These are phyloP conservation scores for Paecilomyces variotii DNA, from an alignment of 2,329 filamentous ascomycete genomes.

Conservation along the genomic window DNA sequence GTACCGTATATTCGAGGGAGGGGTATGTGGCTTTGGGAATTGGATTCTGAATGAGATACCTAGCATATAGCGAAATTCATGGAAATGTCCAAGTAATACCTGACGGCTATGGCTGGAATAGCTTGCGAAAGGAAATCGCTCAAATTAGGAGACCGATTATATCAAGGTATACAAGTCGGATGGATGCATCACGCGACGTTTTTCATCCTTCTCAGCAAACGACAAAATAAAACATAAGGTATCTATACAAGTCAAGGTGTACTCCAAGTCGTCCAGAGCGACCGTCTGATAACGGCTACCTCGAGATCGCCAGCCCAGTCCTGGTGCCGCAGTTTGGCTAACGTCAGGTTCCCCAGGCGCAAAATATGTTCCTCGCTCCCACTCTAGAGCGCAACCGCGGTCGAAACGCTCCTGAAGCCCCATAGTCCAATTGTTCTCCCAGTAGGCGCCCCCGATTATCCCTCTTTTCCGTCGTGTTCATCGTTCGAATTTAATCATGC, in stretches of 20 bases:
- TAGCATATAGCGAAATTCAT: neutral
- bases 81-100: neutral
- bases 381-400: too few relatives aligned
- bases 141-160: neutral
- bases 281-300: neutral
- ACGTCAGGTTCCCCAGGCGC: neutral
- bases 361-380: neutral
- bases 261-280: neutral
- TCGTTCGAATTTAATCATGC: conserved; percentile 15
- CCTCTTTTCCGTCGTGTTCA: neutral
- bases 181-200: neutral
- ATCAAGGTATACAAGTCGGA: neutral
- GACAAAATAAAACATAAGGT: neutral
- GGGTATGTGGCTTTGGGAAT: neutral
- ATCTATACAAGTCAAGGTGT: neutral
- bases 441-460: neutral
- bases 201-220: neutral
- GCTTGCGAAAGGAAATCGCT: neutral
- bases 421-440: neutral
- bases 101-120: neutral
- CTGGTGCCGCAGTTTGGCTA: neutral
- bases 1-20: neutral
- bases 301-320: neutral
- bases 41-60: neutral
- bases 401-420: neutral